Evolutionary conservation across 2,329 filamentous ascomycete genomes (phyloP).

Genomic region (Stagonosporopsis vannaccii): DNA sequence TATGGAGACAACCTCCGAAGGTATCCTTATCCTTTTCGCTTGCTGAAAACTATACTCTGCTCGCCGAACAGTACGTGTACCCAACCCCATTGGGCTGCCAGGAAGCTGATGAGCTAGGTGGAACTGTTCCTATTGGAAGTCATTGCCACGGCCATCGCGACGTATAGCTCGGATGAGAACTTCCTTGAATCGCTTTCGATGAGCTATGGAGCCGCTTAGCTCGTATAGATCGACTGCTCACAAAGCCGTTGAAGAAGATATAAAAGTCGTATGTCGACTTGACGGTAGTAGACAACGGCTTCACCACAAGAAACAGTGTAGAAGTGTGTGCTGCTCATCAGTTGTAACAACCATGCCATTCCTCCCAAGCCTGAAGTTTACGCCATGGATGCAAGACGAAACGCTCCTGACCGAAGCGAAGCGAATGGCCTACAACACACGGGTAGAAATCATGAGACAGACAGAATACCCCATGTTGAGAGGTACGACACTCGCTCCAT

Average conservation of each 20-base stretch:
- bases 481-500: constrained; percentile 14
- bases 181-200: background rate
- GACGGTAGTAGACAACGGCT: background rate
- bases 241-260: background rate
- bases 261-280: constrained; percentile 6
- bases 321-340: background rate
- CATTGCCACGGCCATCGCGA: background rate
- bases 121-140: constrained; percentile 4
- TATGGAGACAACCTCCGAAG: background rate
- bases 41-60: background rate
- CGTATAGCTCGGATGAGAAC: constrained; percentile 1
- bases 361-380: background rate
- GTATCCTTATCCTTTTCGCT: background rate
- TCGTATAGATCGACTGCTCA: background rate
- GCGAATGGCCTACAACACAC: constrained; percentile 22
- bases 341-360: background rate
- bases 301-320: background rate
- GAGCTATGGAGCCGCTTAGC: constrained; percentile 4
- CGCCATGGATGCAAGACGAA: background rate
- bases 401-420: background rate
- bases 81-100: background rate
- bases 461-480: constrained; percentile 38
- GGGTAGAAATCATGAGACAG: constrained; percentile 23
- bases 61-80: constrained; percentile 10
- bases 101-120: constrained; percentile 1